Evolutionary conservation across 768 basidiomycete species (phyloP).

Genomic region (Panellus pusillus): DNA sequence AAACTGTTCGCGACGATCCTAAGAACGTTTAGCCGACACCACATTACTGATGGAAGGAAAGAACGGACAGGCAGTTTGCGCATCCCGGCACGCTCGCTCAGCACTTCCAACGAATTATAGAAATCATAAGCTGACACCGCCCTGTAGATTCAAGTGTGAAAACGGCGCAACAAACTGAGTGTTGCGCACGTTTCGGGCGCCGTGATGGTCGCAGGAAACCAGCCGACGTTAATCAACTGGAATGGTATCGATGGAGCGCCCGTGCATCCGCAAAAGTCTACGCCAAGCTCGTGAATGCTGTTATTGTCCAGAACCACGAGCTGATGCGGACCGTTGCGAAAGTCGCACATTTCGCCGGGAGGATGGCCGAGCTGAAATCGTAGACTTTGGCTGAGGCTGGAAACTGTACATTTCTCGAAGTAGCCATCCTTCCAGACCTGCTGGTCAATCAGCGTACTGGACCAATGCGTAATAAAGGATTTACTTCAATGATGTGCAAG

Average conservation of each 20-base stretch:
- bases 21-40: no score
- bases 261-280: constrained; percentile 24
- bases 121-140: constrained; percentile 20
- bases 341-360: constrained; percentile 9
- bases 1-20: constrained; percentile 10
- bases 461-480: no score
- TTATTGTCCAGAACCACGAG: constrained; percentile 26
- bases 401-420: constrained; percentile 6
- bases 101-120: constrained; percentile 14
- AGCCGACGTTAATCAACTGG: constrained; percentile 21
- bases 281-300: constrained; percentile 19
- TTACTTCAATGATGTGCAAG: constrained; percentile 24
- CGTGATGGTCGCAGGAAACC: constrained; percentile 24
- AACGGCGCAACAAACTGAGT: constrained; percentile 18
- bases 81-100: background rate
- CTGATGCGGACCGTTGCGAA: background rate
- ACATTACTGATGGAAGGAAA: no score
- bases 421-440: constrained; percentile 20
- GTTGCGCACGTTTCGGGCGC: constrained; percentile 24
- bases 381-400: constrained; percentile 3
- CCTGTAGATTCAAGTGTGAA: constrained; percentile 25
- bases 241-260: background rate
- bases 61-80: background rate
- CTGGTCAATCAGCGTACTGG: no score
- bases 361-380: constrained; percentile 25